Evolutionary conservation across 1,284 basidiomycete species (phyloP), one percentile per base, ranked within the genome.

Genomic region (Tylopilus orsonianus): DNA sequence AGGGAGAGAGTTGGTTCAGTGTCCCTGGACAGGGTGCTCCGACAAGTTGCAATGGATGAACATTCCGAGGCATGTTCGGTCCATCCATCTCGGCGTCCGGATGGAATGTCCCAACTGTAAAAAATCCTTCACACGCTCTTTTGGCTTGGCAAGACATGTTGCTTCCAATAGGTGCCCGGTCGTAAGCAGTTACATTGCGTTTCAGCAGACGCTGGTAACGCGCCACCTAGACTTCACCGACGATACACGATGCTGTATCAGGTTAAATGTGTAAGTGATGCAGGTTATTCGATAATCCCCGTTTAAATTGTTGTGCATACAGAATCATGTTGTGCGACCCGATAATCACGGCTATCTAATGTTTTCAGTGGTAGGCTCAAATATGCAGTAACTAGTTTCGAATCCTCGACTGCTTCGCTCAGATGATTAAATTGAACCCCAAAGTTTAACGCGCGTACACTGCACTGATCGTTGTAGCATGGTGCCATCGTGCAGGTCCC

Each of bases 131-230:
- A 59, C 47, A 4, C 48, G 52, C n/a, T 16, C 53, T 26, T 22
- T 48, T 6, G 53, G 43, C 18, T 49, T 51, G 39, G 33, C 30
- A 10, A 60, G 46, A 42, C 56, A 61, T 14, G 61, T 71, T 3
- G 27, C 52, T 20, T 56, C 50, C 10, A 39, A 54, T n/a, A 50
- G 33, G 8, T 55, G 55, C 8, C 20, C 39, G 26, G 2, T 30
- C 14, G 55, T 54, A 22, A 51, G 39, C 36, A 14, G n/a, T 20
- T 37, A 13, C 8, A 12, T 27, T 8, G 32, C 13, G n/a, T 20
- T 3, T 20, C 23, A 12, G 3, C 34, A 20, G 16, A 7, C 30
- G 29, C 16, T 14, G 4, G 22, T 38, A 32, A 49, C 40, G 2
- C 26, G 16, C 7, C 8, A 22, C 22, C 12, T 16, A 52, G 39